Evolutionary conservation across 2,329 filamentous ascomycete species (phyloP).

Genomic region (Diaporthe aspalathi): DNA sequence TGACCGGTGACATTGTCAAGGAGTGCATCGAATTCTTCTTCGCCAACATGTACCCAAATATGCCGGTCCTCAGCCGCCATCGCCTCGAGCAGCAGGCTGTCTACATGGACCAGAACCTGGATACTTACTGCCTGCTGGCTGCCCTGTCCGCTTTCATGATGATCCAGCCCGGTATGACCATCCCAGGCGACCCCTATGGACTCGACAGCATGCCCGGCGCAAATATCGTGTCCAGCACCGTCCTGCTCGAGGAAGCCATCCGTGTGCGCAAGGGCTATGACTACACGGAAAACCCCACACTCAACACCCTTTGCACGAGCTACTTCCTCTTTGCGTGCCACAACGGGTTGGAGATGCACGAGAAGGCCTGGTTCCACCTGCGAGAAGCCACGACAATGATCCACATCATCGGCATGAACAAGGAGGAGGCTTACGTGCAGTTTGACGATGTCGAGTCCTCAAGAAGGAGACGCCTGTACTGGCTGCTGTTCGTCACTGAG

Average conservation of each 20-base stretch:
- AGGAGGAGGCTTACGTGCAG: constrained; percentile 71
- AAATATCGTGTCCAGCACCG: constrained; percentile 72
- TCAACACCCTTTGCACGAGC: constrained; percentile 75
- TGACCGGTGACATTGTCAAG: constrained; percentile 73
- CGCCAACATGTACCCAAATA: constrained; percentile 71
- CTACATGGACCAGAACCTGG: constrained; percentile 71
- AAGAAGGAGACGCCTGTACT: constrained; percentile 75
- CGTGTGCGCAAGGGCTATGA: constrained; percentile 73
- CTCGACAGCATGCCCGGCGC: constrained; percentile 68
- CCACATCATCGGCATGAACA: constrained; percentile 69
- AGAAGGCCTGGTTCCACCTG: constrained; percentile 82
- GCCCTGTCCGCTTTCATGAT: constrained; percentile 76
- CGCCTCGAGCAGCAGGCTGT: constrained; percentile 68
- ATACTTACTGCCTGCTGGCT: constrained; percentile 73
- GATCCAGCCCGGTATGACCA: constrained; percentile 75
- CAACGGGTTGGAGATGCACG: constrained; percentile 77
- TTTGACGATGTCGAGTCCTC: constrained; percentile 70
- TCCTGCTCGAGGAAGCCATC: constrained; percentile 75
- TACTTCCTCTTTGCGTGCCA: constrained; percentile 82
- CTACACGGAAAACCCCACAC: constrained; percentile 65
- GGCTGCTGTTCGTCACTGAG: constrained; percentile 79
- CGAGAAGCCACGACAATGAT: constrained; percentile 80
- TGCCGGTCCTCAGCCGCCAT: constrained; percentile 71
- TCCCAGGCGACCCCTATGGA: constrained; percentile 68
- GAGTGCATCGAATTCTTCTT: constrained; percentile 77